phyloP scores from a whole-genome alignment of 1,284 basidiomycete species.

The Malassezia sp. region DNA sequence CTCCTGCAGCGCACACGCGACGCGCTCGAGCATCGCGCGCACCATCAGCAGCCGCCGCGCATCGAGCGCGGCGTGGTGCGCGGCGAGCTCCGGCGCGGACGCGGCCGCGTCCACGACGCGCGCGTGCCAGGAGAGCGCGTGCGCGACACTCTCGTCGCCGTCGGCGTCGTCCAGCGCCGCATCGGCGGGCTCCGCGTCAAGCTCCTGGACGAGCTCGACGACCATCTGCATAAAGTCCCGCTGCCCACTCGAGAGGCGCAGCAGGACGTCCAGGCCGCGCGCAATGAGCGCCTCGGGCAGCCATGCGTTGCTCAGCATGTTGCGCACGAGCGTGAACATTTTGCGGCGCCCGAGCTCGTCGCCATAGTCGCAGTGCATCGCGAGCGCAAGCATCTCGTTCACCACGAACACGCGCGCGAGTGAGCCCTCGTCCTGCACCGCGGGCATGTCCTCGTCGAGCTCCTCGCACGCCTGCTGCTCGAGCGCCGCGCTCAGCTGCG shows the following conservation, averaged over 20 bases:
- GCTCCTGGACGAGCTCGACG: slow-evolving; percentile 71
- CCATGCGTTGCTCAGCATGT: slow-evolving; percentile 60
- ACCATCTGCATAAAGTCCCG: slow-evolving; percentile 83
- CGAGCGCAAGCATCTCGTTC: slow-evolving; percentile 67
- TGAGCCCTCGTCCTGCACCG: slow-evolving; percentile 8
- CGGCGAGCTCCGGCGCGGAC: slow-evolving; percentile 10
- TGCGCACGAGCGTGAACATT: slow-evolving; percentile 56
- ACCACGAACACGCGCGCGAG: slow-evolving; percentile 60
- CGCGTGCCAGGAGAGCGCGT: slow-evolving; percentile 12
- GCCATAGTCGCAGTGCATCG: slow-evolving; percentile 74
- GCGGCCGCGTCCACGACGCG: slow-evolving; percentile 1
- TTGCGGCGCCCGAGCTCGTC: slow-evolving; percentile 90
- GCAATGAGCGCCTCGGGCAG: slow-evolving; percentile 70
- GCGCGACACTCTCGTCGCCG: not conserved
- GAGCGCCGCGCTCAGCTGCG: slow-evolving; percentile 22
- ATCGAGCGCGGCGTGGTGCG: slow-evolving; percentile 26
- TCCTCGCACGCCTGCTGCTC: slow-evolving; percentile 27
- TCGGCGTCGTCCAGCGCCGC: slow-evolving; percentile 21
- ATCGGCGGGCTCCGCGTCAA: slow-evolving; percentile 34
- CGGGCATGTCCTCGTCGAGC: slow-evolving; percentile 17
- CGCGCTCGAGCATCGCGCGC: slow-evolving; percentile 78
- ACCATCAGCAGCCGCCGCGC: slow-evolving; percentile 54
- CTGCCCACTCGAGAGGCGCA: slow-evolving; percentile 71
- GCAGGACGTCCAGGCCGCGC: slow-evolving; percentile 72
- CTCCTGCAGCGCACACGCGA: slow-evolving; percentile 62